Base-by-base conservation (phyloP, 225 moss, liverwort and hornwort genomes). In the Pseudisothecium myosuroides region DNA sequence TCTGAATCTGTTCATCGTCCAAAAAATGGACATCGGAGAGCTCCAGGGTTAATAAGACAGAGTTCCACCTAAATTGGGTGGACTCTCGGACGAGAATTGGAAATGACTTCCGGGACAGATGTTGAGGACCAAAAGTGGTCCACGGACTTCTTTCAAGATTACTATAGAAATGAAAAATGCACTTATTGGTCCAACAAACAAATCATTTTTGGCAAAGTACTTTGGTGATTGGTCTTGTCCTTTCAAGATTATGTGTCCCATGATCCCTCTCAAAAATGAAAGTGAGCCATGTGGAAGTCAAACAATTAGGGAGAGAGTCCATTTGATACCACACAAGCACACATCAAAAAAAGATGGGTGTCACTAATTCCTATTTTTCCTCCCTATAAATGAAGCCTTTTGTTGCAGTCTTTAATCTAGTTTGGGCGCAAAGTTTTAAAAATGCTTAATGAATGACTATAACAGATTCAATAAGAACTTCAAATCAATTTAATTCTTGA, bases 61-160 rank as follows among this genome's bases (percentile, higher is more conserved):
- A n/a, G n/a, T n/a, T n/a, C n/a, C n/a, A 37, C 6, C 6, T 2
- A 26, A 79, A 17, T n/a, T n/a, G 5, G 56, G 11, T 54, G 37
- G 2, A 37, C 10, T 77, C 2, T 54, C 0, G 0, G 0, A 36
- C 2, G 0, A 77, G 9, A 37, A 37, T 52, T 4, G 1, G 10
- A 77, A 77, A 15, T 77, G 77, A 77, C 10, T 2, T 55, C 6
- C 0, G 1, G 1, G 4, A 37, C 0, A 1, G 11, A 47, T 0
- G 1, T 6, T 17, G 17, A 78, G 26, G 10, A 1, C 2, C 0
- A 26, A 11, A 78, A 56, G 10, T 78, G 1, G 16, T 56, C 0
- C 0, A 56, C n/a, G 17, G 27, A n/a, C 58, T n/a, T n/a, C 7
- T n/a, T n/a, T 79, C 0, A 2, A 56, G 26, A 26, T n/a, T 56